Evolutionary conservation across 2,329 filamentous ascomycete genomes (phyloP), one percentile per base, ranked within the genome.

Genomic region (Ceratocystis cacaofunesta): DNA sequence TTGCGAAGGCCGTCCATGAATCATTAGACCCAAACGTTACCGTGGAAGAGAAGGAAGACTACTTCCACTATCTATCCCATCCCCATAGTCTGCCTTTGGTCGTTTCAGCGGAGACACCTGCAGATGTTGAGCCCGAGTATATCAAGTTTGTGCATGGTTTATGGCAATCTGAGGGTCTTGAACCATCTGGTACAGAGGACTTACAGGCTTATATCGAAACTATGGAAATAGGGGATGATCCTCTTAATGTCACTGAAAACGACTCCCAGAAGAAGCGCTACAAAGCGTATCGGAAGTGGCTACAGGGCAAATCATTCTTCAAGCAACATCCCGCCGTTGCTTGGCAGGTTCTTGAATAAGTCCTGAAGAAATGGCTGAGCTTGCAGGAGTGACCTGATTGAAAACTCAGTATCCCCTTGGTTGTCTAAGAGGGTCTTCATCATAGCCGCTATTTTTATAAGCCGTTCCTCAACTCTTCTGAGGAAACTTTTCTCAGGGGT

Each of bases 231-330:
- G 84, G 83, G 3, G 88, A 94, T 68, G 90, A 96, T 71, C 90
- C 90, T 19, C 77, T 99, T 63, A 95, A 90, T 1, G 92, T 97
- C 15, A 86, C 85, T 1, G 87, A 92, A 57, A 92, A 95, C 71
- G 94, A 97, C 74, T 81, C 85, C 58, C 81, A 82, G 50, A 97
- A 95, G 82, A 96, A 97, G 80, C 81, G 94, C 70, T 99, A 99
- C 75, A 97, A 96, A 76, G 89, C 92, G 8, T 99, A 99, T 76
- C 79, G 87, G 71, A 95, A 96, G 76, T 99, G 94, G 92, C 79
- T 99, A 72, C 83, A 86, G 68, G 92, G 92, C 19, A 97, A 96
- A 78, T 96, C 90, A 71, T 82, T 97, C 71, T 97, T 97, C 75
- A 97, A 97, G 76, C 92, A 96, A 79, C 85, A 87, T 74, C 84